These are phyloP conservation scores for Nematocida minor DNA, from an alignment of 371 early-diverging fungal genomes.

Conservation along the genomic window DNA sequence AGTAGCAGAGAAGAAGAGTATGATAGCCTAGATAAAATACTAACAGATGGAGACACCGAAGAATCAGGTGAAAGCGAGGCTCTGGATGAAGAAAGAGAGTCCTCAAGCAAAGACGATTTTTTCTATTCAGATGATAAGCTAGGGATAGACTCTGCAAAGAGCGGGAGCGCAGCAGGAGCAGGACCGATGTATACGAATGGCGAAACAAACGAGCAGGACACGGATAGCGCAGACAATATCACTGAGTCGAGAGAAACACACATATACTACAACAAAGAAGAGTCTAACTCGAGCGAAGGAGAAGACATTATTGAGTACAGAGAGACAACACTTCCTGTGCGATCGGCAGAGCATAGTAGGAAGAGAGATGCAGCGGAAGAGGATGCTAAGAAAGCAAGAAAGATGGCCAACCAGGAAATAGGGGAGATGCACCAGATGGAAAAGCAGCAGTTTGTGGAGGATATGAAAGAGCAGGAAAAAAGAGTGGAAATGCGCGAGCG, in stretches of 20 bases:
- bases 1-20: too few species aligned
- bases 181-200: not conserved
- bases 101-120: not conserved
- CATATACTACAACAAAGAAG: not conserved
- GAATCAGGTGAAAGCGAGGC: not conserved
- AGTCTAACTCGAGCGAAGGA: not conserved
- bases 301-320: constrained; percentile 5
- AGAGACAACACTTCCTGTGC: not conserved
- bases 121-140: not conserved
- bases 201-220: not conserved
- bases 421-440: too few species aligned
- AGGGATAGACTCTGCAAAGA: too few species aligned
- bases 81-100: not conserved
- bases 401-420: too few species aligned
- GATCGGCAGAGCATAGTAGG: not conserved
- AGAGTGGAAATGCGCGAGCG: not conserved
- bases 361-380: not conserved
- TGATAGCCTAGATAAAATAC: not conserved
- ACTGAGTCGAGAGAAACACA: not conserved
- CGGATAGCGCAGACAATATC: not conserved
- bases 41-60: not conserved
- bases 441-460: too few species aligned
- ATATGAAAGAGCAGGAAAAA: too few species aligned
- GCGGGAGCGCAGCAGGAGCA: not conserved
- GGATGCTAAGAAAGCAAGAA: too few species aligned